Evolutionary conservation across 495 filamentous ascomycete genomes (phyloP), one percentile per base, ranked within the genome.

Genomic region (Neurospora cerealis): DNA sequence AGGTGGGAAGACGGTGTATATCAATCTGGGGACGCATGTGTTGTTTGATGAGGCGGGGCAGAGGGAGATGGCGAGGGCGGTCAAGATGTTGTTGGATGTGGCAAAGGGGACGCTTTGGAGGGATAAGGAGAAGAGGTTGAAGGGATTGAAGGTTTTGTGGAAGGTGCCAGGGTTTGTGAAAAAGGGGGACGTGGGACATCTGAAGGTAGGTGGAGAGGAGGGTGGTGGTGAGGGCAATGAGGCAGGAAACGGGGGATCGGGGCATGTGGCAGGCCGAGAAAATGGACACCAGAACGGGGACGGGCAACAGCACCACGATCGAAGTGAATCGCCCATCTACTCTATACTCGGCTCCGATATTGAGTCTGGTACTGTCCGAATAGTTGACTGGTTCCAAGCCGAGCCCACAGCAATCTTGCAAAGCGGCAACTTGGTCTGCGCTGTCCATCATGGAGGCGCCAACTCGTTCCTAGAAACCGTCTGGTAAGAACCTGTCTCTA

Each of bases 401-500:
- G 83, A 86, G 39, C 82, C 83, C 1, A 77, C 78, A 19, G 77
- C 79, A 1, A 76, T 86, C 69, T 72, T 86, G 73, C 72, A 78
- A 70, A 79, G 77, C n/a, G 80, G 79, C 2, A 74, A 74, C n/a
- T 73, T 86, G 5, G 71, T 79, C 0, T 84, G 82, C 44, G 80
- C 81, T 41, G 81, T 86, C 3, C 83, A 86, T 72, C 85, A 86
- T 60, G 84, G 84, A 7, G 85, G 83, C 9, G 78, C 83, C 11
- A 86, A 85, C 70, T 84, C 84, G 4, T 86, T 82, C 38, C 73
- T 83, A 42, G 84, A 85, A 73, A 79, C 81, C n/a, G 76, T 82
- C 24, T 74, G 74, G 83, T 84, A 70, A 74, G 80, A 70, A 34
- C 3, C 39, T 37, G 34, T 70, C 24, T 60, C 24, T 2, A 60